phyloP scores from a whole-genome alignment of 805 yeast species.

The Yarrowia sp. region DNA sequence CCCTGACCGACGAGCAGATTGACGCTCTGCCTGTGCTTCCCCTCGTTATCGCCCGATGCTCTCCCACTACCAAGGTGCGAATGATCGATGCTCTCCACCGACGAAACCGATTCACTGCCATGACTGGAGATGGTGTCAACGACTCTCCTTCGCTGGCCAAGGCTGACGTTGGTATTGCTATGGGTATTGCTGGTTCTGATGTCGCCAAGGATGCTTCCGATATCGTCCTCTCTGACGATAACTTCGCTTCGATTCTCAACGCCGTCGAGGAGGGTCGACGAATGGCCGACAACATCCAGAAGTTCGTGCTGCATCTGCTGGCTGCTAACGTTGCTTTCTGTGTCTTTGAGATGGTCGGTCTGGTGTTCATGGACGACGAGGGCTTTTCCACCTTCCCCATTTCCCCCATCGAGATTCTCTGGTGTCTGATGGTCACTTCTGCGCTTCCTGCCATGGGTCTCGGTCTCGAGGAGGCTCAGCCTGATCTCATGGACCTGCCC shows the following conservation, averaged over 20 bases:
- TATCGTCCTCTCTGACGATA: conserved; percentile 71
- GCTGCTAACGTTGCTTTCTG: conserved; percentile 75
- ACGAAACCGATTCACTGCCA: conserved; percentile 63
- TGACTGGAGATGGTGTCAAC: conserved; percentile 84
- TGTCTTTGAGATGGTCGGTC: conserved; percentile 64
- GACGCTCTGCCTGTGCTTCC: conserved; percentile 67
- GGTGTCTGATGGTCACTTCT: conserved; percentile 76
- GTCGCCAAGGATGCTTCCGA: conserved; percentile 84
- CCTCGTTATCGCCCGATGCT: conserved; percentile 76
- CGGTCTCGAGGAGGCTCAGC: conserved; percentile 63
- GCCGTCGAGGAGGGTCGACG: conserved; percentile 83
- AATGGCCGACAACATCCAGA: conserved; percentile 75
- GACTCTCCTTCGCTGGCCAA: conserved; percentile 75
- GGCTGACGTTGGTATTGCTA: conserved; percentile 80
- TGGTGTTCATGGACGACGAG: conserved; percentile 61
- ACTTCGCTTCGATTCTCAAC: conserved; percentile 73
- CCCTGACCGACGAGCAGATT: conserved; percentile 55
- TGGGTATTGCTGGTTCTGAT: conserved; percentile 80
- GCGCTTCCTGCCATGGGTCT: conserved; percentile 85
- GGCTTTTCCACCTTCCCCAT: conserved; percentile 77
- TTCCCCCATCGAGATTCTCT: conserved; percentile 74
- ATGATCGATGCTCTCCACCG: conserved; percentile 75
- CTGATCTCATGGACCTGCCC: conserved; percentile 60
- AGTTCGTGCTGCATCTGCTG: conserved; percentile 69
- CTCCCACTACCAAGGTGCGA: conserved; percentile 78